Base-by-base conservation (phyloP, 2,329 filamentous ascomycete species). In the Penicillium sp. region DNA sequence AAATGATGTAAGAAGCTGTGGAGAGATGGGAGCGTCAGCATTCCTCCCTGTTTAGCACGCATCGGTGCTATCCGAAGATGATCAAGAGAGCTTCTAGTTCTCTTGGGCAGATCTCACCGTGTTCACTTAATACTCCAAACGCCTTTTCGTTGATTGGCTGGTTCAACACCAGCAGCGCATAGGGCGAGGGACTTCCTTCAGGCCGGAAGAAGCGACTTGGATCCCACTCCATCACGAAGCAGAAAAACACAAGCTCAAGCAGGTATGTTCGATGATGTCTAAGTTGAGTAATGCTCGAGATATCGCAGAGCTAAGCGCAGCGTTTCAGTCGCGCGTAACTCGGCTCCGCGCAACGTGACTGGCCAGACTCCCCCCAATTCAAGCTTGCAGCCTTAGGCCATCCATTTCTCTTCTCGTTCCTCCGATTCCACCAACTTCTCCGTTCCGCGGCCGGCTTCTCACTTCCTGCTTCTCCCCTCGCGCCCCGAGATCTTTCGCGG, bases 1-100 rank as follows among this genome's bases (percentile, higher is more conserved):
- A 96, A 54, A 98, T 82, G 24, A 84, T 85, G 61, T 88, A 83
- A 22, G 78, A 79, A 54, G 90, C 88, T 90, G 66, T 58, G 37
- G 16, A 35, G 27, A 36, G 16, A 36, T 35, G 14, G n/a, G 16
- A 31, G 24, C 9, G 11, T 52, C 5, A 52, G 37, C 6, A 14
- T 11, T 31, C 9, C 10, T 7, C 16, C 10, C 5, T 18, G n/a
- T 43, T 41, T 33, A 33, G 16, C 18, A 22, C 39, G 35, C 49
- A 51, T n/a, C 4, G 24, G 6, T 40, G 35, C 18, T 37, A 31
- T 11, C 27, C 22, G 19, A 9, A 19, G 11, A 24, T n/a, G 18
- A n/a, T 39, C 31, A 43, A 40, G 6, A 31, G 50, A 51, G 11
- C 31, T 4, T 43, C 36, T 16, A 18, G 24, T 40, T n/a, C 31